Evolutionary conservation across 306 rosid species (phyloP), one percentile per base, ranked within the genome.

Genomic region (Quercus berberidifolia): DNA sequence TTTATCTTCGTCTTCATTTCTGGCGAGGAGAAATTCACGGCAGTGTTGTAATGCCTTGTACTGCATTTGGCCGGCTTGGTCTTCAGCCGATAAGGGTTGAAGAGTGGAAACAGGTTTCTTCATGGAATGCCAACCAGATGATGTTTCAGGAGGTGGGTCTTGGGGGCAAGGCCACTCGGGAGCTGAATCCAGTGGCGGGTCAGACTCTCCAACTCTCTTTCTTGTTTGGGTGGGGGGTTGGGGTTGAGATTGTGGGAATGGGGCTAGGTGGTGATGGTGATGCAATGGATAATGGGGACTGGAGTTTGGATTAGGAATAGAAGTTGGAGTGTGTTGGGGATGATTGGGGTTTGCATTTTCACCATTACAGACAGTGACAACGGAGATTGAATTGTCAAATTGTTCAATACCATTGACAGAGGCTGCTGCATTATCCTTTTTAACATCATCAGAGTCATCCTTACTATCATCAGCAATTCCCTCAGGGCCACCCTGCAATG

Each of bases 121-220:
- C 72, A 73, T 31, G 10, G 83, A 11, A 7, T 84, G 83, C 94
- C 93, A 90, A 13, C 63, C 84, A 18, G 86, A 82, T 58, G 88
- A 84, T 64, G 71, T 75, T 1, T 79, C 65, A 26, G 86, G 71
- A 73, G 64, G 8, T 3, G 33, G 67, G 18, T 15, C 28, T 58
- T 58, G 3, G 2, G 33, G 17, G 17, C 67, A 69, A 4, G 92
- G 89, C 91, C 88, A 87, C 2, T 71, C 78, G 3, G 30, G 59
- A 65, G 78, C 86, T 55, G 79, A 80, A 51, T 68, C 65, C 18
- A 52, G 55, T 2, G 68, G 75, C 3, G 79, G 89, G 76, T 52
- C 80, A 75, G 82, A 35, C 30, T 15, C 55, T 11, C 46, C 6
- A 25, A 9, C 25, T 55, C 56, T 57, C 62, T 70, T 81, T 76